phyloP scores from a whole-genome alignment of 306 rosid species.

The Oxytropis ochrocephala region DNA sequence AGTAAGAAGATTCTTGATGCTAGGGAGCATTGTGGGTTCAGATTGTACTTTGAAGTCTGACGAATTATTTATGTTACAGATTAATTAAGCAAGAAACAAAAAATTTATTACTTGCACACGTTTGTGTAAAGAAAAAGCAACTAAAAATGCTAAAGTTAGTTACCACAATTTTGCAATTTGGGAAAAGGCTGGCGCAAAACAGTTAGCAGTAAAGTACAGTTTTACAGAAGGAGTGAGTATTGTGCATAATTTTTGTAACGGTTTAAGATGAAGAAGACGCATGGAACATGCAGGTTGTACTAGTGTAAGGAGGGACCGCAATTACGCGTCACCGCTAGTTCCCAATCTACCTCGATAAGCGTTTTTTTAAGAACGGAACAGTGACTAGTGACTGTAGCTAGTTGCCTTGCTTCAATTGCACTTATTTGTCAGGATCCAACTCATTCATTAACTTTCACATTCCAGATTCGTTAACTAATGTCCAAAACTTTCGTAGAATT shows the following conservation, averaged over 20 bases:
- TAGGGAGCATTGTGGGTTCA: neutral
- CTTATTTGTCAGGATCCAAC: slow-evolving; percentile 10
- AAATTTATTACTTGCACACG: slow-evolving; percentile 28
- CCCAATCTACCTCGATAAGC: slow-evolving; percentile 46
- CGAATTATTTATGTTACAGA: neutral
- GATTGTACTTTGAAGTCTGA: slow-evolving; percentile 15
- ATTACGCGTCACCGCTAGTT: slow-evolving; percentile 38
- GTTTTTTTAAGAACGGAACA: slow-evolving; percentile 25
- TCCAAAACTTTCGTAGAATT: neutral
- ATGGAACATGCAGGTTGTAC: neutral
- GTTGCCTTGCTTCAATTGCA: neutral
- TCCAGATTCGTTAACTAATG: neutral
- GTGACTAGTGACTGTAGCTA: neutral
- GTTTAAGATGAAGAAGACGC: neutral
- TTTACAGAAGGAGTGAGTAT: no score
- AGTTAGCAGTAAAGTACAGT: neutral
- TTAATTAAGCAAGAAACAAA: neutral
- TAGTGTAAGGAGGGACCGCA: neutral
- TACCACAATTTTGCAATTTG: slow-evolving; percentile 23
- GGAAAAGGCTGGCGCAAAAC: neutral
- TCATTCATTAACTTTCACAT: neutral
- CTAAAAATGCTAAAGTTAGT: slow-evolving; percentile 20
- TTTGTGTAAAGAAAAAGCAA: slow-evolving; percentile 35
- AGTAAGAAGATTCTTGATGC: slow-evolving; percentile 7
- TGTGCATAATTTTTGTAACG: neutral